These are phyloP conservation scores for Neopestalotiopsis sp. DNA, from an alignment of 2,329 filamentous ascomycete genomes.

Conservation along the genomic window DNA sequence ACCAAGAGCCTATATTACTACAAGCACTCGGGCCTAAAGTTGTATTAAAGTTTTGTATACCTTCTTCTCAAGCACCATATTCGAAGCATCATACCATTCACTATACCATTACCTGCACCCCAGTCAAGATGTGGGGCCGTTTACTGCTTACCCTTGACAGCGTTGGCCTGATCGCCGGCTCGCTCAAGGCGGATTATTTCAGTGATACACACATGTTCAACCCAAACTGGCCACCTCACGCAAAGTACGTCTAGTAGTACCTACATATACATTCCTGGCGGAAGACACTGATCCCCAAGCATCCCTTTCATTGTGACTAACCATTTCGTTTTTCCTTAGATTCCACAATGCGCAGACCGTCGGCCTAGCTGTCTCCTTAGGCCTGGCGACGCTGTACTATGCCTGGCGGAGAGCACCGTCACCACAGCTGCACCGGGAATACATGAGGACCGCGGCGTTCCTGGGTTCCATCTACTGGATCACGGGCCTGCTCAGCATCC, in stretches of 20 bases:
- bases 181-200: constrained; percentile 42
- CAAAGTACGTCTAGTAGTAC: constrained; percentile 39
- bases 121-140: constrained; percentile 13
- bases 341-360: constrained; percentile 51
- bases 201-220: constrained; percentile 48
- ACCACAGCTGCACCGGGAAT: constrained; percentile 34
- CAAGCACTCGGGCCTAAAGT: background rate
- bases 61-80: no score
- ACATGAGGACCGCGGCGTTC: constrained; percentile 38
- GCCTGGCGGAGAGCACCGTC: constrained; percentile 38
- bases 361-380: constrained; percentile 43
- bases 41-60: no score
- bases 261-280: background rate
- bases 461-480: constrained; percentile 48
- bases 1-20: no score
- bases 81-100: background rate
- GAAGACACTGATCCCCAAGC: no score
- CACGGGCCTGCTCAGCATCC: constrained; percentile 40
- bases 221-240: constrained; percentile 50
- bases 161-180: constrained; percentile 41
- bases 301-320: background rate
- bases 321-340: constrained; percentile 22
- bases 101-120: background rate
- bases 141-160: constrained; percentile 45
- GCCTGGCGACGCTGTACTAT: constrained; percentile 44